Percentiles rank a stretch among this genome's conserved stretches.
These are phyloP conservation scores for Massariosphaeria phaeospora DNA, from an alignment of 495 filamentous ascomycete species.

Conservation along the genomic window DNA sequence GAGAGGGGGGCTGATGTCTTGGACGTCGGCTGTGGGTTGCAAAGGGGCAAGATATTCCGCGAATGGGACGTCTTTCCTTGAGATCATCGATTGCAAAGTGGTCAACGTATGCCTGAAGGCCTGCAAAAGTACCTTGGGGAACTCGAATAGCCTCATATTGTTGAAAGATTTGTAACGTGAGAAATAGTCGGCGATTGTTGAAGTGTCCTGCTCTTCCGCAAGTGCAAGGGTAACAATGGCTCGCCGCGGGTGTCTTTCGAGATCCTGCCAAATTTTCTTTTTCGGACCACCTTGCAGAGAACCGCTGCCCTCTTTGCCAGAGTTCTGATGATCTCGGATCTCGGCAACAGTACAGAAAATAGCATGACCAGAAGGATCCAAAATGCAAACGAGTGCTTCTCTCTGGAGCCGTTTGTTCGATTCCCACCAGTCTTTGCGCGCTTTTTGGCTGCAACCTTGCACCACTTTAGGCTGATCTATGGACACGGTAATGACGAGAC, in stretches of 20 bases:
- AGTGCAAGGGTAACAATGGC: not conserved
- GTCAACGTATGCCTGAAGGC: conserved; percentile 63
- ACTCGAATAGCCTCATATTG: conserved; percentile 55
- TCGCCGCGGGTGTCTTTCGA: not conserved
- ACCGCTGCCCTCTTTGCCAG: conserved; percentile 30
- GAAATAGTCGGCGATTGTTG: not conserved
- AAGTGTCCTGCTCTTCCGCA: conserved; percentile 8
- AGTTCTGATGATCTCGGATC: conserved; percentile 7
- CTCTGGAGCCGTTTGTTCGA: conserved; percentile 5
- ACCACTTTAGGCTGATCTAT: conserved; percentile 16
- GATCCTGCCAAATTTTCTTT: not conserved
- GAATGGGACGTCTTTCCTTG: conserved; percentile 53
- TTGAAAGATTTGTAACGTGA: not conserved
- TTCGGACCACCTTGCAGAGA: not conserved
- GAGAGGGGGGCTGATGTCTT: conserved; percentile 46
- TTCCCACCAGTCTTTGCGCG: conserved; percentile 22
- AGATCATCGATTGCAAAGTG: conserved; percentile 57
- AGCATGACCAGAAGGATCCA: conserved; percentile 27
- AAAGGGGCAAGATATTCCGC: conserved; percentile 51
- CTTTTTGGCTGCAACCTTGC: not conserved
- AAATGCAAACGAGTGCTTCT: conserved; percentile 23
- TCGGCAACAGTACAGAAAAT: conserved; percentile 55
- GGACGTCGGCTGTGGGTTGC: not conserved
- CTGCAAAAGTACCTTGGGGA: conserved; percentile 62
- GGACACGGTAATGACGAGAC: conserved; percentile 50